Evolutionary conservation across 495 filamentous ascomycete genomes (phyloP), one percentile per base, ranked within the genome.

Genomic region (Ramalina peruviana): DNA sequence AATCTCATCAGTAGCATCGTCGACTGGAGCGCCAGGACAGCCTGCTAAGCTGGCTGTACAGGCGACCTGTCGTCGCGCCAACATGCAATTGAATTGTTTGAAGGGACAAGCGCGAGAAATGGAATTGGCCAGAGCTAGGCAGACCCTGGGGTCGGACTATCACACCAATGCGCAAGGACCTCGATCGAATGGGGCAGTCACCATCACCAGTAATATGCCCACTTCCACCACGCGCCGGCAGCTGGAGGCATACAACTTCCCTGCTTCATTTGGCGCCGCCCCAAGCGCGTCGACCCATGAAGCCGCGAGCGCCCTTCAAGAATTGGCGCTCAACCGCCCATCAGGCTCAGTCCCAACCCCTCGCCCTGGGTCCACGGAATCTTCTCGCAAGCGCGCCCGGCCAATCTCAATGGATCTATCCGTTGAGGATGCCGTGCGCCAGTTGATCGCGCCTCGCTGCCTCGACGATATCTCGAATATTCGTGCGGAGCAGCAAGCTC

Each of bases 61-160:
- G 76, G 88, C 87, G 72, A 88, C 86, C 58, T 82, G 80, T 70
- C 83, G 85, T 52, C 85, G 77, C 62, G 83, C 81, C 62, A 86
- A 81, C 56, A 71, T 71, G 51, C 60, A 60, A 40, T 55, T 60
- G 42, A 57, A 60, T 27, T 56, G 53, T 27, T 21, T 60, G 46
- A 67, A 58, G 51, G 59, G 62, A 42, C 54, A 58, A 19, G 41
- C 20, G 13, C 27, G 45, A 58, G 30, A 33, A 7, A 6, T 33
- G 30, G 30, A 33, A 13, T 3, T 33, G 12, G 30, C 30, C 30
- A 33, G 12, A 33, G 30, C 6, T 11, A 33, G 2, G 30, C 30
- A 33, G 30, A 33, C 9, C 30, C 30, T 11, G 30, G 30, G 2
- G 9, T 13, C 30, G 30, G 30, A 33, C 12, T 33, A 10, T 33